Evolutionary conservation across 176 grass and related monocot species (phyloP).

Genomic region (Hordeum marinum): DNA sequence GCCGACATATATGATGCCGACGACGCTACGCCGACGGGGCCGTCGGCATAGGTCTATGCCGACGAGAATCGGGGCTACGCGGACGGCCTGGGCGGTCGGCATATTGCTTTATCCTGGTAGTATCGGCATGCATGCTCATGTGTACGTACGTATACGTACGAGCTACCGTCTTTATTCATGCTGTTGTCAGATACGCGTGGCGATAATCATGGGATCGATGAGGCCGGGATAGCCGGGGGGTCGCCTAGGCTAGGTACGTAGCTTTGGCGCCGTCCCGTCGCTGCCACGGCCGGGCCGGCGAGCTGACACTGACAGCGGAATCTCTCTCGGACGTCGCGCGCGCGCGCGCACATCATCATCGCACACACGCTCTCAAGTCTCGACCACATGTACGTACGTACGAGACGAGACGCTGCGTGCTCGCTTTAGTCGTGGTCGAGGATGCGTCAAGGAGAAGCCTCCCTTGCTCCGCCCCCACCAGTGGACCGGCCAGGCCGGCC

Average conservation of each 20-base stretch:
- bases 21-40: too few species aligned
- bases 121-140: too few species aligned
- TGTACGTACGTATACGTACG: too few species aligned
- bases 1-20: too few species aligned
- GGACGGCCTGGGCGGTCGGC: too few species aligned
- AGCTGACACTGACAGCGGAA: conserved; percentile 55
- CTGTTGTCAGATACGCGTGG: too few species aligned
- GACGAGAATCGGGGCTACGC: too few species aligned
- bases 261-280: conserved; percentile 17
- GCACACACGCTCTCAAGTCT: neutral
- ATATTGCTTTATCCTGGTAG: too few species aligned
- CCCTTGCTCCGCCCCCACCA: neutral
- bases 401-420: neutral
- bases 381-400: neutral
- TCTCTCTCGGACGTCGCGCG: conserved; percentile 26
- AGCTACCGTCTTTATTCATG: too few species aligned
- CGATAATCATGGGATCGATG: neutral
- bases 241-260: neutral
- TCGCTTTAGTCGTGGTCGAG: conserved; percentile 19
- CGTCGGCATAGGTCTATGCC: too few species aligned
- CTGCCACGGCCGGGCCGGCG: neutral
- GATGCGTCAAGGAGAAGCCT: conserved; percentile 55
- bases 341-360: neutral
- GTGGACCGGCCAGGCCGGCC: too few species aligned
- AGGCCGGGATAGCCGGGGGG: neutral